Evolutionary conservation across 768 basidiomycete genomes (phyloP).

Genomic region (Trametes cingulata): DNA sequence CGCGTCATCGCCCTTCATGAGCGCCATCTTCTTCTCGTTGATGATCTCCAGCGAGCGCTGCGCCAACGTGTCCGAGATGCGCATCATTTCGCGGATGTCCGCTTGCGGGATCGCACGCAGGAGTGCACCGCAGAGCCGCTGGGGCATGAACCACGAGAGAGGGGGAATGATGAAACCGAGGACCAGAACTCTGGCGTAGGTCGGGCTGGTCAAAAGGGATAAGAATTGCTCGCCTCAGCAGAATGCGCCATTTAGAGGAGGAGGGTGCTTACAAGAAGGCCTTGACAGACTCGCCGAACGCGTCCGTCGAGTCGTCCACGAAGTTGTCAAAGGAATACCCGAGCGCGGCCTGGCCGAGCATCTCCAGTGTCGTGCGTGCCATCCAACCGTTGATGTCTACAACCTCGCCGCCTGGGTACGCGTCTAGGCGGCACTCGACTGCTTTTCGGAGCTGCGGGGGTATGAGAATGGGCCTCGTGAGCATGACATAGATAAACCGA

Average conservation of each 20-base stretch:
- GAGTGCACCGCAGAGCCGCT: conserved; percentile 33
- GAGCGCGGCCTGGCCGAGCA: conserved; percentile 16
- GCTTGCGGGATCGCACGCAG: conserved; percentile 37
- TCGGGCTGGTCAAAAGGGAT: background rate
- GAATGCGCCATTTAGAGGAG: background rate
- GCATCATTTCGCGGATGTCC: conserved; percentile 34
- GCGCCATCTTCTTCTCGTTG: conserved; percentile 37
- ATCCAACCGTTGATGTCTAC: conserved; percentile 21
- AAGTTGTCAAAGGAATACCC: conserved; percentile 21
- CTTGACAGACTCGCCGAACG: conserved; percentile 12
- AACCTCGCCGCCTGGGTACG: conserved; percentile 1
- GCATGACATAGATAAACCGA: no score
- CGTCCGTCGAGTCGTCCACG: conserved; percentile 7
- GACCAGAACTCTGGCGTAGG: background rate
- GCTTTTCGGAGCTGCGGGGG: conserved; percentile 23
- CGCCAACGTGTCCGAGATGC: conserved; percentile 39
- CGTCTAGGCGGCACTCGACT: conserved; percentile 13
- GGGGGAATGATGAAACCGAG: background rate
- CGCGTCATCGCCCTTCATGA: conserved; percentile 38
- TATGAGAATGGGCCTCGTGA: background rate
- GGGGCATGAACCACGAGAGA: conserved; percentile 11
- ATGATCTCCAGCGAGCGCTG: conserved; percentile 39
- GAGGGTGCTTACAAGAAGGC: conserved; percentile 7
- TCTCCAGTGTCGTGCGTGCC: conserved; percentile 16
- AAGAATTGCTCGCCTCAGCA: no score